Evolutionary conservation across 257 asterid genomes (phyloP), one percentile per base, ranked within the genome.

Genomic region (Penstemon davidsonii): DNA sequence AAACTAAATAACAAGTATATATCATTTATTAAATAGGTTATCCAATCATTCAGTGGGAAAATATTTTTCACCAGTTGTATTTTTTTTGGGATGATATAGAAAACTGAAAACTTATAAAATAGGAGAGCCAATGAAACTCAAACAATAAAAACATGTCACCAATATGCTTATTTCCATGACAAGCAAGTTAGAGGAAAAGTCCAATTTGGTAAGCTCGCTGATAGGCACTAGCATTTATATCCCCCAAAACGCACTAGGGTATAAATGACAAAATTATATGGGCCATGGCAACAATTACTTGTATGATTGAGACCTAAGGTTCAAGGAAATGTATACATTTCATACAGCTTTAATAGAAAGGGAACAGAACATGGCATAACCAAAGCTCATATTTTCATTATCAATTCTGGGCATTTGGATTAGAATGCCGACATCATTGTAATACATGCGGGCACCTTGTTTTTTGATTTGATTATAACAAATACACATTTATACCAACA

Each of bases 401-500:
- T 42, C 18, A 56, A 39, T 45, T 12, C n/a, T 33, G 62, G 42
- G 44, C 78, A 25, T 67, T 39, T 9, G 5, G 11, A 49, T 57
- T 43, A 36, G 6, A 58, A 70, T 55, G 42, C 53, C 68, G 13
- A 51, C 67, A 19, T 55, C 66, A 74, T 57, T 62, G 64, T 33
- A 49, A 62, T 68, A 62, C 59, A 58, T 62, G 41, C 38, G 72
- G 69, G 76, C 58, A 57, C 18, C 57, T 47, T 64, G 64, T 15
- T 15, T 49, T 47, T 6, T 9, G 53, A 25, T 25, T 25, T 25
- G 33, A 25, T 25, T 25, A 25, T 1, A 25, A 25, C 33, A 25
- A 25, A 25, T 25, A 25, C 33, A 25, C 33, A 25, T 25, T 25
- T 25, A 2, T 25, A 70, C 64, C 44, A 73, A 58, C 55, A 52